Base-by-base conservation (phyloP, 2,329 filamentous ascomycete genomes). In the Atkinsonella texensis region DNA sequence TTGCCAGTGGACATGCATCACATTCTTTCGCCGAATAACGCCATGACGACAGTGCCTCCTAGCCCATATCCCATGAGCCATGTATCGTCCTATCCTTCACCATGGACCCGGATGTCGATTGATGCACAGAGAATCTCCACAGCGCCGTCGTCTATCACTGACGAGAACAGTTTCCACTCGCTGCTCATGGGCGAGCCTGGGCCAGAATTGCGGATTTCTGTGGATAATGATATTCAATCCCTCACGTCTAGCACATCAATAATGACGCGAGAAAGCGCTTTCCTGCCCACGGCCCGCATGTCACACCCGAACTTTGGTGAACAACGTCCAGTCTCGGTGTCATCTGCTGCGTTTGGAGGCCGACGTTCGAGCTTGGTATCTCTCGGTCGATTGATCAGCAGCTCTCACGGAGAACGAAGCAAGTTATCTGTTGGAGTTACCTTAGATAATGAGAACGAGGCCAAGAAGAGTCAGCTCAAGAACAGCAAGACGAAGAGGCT, bases 311-410 rank as follows among this genome's bases (percentile, higher is more conserved):
- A 69, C 3, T 68, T 74, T 33, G 70, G 72, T 15, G 76, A 80
- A 18, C 77, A 82, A 56, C 75, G 81, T 4, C 81, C 81, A 1
- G 75, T 78, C 5, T 84, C 81, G 0, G 76, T 84, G 31, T 81
- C 78, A 1, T 76, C 77, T 12, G 72, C 76, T 11, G 75, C 78
- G 3, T 83, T 84, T 54, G 83, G 83, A 20, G 80, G 83, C 42
- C 82, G 88, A 60, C 79, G 87, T 50, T 85, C 83, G 4, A 90
- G 86, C 61, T 77, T 91, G 56, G 85, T 81, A 32, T 89, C 86
- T 60, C 71, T 91, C 32, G 88, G 85, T 57, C 80, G 86, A 47
- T 73, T 91, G 40, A 85, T 90, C 60, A 86, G 82, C 64, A 84
- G 81, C 57, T 83, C 83, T 3, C 84, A 88, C 58, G 84, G 83